Conservation (phyloP, 2,329 filamentous ascomycete genomes). For the Trichoderma sp. region DNA sequence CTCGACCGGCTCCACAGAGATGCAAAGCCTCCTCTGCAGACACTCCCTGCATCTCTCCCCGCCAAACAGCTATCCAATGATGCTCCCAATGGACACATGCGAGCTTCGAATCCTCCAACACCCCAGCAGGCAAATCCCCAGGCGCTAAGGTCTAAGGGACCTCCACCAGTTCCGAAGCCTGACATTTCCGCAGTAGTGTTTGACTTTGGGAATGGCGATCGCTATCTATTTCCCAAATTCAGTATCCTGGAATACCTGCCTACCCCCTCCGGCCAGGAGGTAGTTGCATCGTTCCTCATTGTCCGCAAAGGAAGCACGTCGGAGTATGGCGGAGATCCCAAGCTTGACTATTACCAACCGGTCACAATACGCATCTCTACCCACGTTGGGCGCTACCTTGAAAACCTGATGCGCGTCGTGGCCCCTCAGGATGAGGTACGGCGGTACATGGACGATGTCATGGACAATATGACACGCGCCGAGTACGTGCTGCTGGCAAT, state of each 20-base stretch:
- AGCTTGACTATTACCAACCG: constrained; percentile 72
- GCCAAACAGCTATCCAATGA: constrained; percentile 33
- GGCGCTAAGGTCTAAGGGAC: constrained; percentile 59
- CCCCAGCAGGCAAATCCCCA: constrained; percentile 43
- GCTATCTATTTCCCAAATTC: constrained; percentile 75
- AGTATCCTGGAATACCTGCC: constrained; percentile 68
- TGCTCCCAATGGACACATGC: constrained; percentile 31
- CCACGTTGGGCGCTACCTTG: constrained; percentile 53
- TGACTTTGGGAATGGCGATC: constrained; percentile 70
- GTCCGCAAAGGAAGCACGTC: constrained; percentile 68
- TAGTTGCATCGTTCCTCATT: constrained; percentile 74
- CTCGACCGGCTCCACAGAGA: constrained; percentile 49
- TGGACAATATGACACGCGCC: constrained; percentile 66
- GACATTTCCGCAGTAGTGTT: constrained; percentile 67
- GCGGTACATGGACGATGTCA: constrained; percentile 67
- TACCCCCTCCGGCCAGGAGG: constrained; percentile 50
- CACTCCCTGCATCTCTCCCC: constrained; percentile 30
- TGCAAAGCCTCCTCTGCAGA: constrained; percentile 35
- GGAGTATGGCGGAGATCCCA: constrained; percentile 61
- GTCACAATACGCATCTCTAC: constrained; percentile 62
- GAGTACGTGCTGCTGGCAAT: constrained; percentile 67
- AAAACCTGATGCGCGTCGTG: constrained; percentile 59
- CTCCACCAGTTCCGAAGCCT: constrained; percentile 51
- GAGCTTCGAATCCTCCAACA: constrained; percentile 19
- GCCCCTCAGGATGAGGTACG: constrained; percentile 61